Evolutionary conservation across 2,329 filamentous ascomycete genomes (phyloP).

Genomic region (Escovopsis weberi): DNA sequence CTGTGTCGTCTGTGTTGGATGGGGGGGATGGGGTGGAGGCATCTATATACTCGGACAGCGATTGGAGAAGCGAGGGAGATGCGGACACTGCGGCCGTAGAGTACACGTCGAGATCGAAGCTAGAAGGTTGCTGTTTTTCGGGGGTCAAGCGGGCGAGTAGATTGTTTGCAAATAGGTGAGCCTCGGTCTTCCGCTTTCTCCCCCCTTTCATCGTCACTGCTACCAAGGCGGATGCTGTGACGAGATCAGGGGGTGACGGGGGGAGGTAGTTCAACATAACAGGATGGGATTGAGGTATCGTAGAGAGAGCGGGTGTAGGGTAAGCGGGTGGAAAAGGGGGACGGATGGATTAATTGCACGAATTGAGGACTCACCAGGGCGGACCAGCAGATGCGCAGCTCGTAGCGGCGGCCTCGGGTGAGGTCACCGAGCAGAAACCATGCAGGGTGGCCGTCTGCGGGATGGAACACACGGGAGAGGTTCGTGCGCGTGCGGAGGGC

Average conservation of each 20-base stretch:
- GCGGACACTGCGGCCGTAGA: constrained; percentile 46
- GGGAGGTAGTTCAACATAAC: too few species aligned
- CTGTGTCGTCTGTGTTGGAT: background rate
- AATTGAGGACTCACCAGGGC: constrained; percentile 61
- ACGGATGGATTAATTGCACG: background rate
- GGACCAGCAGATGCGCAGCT: constrained; percentile 85
- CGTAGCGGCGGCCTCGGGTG: constrained; percentile 62
- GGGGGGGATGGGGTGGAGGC: constrained; percentile 6
- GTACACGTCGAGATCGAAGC: constrained; percentile 56
- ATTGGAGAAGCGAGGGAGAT: constrained; percentile 46
- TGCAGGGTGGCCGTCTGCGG: constrained; percentile 42
- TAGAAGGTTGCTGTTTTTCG: constrained; percentile 63
- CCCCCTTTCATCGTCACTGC: too few species aligned
- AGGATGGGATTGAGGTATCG: too few species aligned
- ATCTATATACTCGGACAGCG: constrained; percentile 44
- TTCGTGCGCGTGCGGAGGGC: constrained; percentile 38
- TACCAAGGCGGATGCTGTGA: too few species aligned
- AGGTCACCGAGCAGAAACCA: constrained; percentile 71
- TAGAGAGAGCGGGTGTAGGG: too few species aligned
- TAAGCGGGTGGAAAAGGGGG: too few species aligned
- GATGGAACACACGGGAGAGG: constrained; percentile 48
- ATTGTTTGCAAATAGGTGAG: background rate
- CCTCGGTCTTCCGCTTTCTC: too few species aligned
- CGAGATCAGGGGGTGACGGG: too few species aligned
- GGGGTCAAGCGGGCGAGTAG: background rate